Conservation (phyloP, 345 rosid genomes). For the Litchi chinensis region DNA sequence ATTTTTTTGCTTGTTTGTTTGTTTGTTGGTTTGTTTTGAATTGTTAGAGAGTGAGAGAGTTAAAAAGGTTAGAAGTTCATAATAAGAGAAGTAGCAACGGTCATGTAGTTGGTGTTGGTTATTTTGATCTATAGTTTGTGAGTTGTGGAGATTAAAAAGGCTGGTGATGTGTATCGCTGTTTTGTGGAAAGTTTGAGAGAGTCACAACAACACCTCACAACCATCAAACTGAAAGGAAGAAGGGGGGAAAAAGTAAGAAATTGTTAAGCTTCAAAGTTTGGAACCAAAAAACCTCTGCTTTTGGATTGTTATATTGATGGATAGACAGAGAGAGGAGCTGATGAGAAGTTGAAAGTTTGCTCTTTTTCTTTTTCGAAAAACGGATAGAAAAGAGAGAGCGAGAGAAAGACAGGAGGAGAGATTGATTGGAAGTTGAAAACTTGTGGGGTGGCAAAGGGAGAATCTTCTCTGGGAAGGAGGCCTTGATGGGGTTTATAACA, state of each 20-base stretch:
- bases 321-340: background rate
- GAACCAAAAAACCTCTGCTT: background rate
- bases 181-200: conserved; percentile 28
- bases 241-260: background rate
- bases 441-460: conserved; percentile 12
- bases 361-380: background rate
- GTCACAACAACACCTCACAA: conserved; percentile 11
- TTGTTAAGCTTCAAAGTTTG: background rate
- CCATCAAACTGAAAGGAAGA: conserved; percentile 8
- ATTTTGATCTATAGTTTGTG: conserved; percentile 9
- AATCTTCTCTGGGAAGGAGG: background rate
- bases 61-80: background rate
- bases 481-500: conserved; percentile 25
- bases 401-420: background rate
- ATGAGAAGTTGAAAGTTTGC: background rate
- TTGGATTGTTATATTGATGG: background rate
- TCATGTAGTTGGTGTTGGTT: background rate
- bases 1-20: background rate
- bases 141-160: conserved; percentile 7
- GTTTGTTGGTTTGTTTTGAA: background rate
- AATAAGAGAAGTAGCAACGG: background rate
- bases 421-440: background rate
- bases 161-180: conserved; percentile 14
- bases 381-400: background rate
- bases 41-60: background rate